phyloP scores from a whole-genome alignment of 192 early-diverging fungal species.

The Backusella tarrabulga region DNA sequence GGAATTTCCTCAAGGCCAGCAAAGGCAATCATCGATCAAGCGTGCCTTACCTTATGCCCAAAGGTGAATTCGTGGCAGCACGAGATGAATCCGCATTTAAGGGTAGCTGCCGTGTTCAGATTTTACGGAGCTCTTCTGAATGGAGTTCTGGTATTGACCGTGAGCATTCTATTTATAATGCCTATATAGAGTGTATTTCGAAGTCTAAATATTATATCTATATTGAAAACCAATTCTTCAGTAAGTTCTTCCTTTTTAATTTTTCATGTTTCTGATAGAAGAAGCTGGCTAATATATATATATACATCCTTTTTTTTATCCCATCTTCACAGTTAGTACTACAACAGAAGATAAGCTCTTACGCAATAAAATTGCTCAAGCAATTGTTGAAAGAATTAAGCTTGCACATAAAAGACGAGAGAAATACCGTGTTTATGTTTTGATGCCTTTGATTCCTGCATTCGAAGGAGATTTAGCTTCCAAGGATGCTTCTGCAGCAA shows the following conservation, averaged over 20 bases:
- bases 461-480: conserved; percentile 81
- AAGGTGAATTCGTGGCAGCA: conserved; percentile 66
- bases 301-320: not conserved
- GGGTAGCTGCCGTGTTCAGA: conserved; percentile 63
- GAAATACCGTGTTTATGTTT: conserved; percentile 72
- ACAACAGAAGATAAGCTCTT: conserved; percentile 22
- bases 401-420: conserved; percentile 63
- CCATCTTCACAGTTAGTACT: conserved; percentile 9
- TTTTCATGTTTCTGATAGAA: not conserved
- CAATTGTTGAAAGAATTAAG: conserved; percentile 71
- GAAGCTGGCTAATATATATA: not conserved
- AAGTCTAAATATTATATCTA: conserved; percentile 56
- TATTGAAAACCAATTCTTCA: conserved; percentile 94
- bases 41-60: conserved; percentile 69
- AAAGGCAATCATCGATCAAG: conserved; percentile 60
- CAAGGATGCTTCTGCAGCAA: conserved; percentile 63
- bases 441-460: conserved; percentile 87
- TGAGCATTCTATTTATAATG: conserved; percentile 73
- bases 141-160: conserved; percentile 69
- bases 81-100: conserved; percentile 55
- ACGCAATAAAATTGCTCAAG: conserved; percentile 39
- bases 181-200: conserved; percentile 54
- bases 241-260: conserved; percentile 29
- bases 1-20: conserved; percentile 81
- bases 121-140: conserved; percentile 61